A percentile compares a stretch with the other conserved stretches of the same genome.
These are phyloP conservation scores for Zymoseptoria tritici DNA, from an alignment of 2,329 filamentous ascomycete species.

Conservation along the genomic window DNA sequence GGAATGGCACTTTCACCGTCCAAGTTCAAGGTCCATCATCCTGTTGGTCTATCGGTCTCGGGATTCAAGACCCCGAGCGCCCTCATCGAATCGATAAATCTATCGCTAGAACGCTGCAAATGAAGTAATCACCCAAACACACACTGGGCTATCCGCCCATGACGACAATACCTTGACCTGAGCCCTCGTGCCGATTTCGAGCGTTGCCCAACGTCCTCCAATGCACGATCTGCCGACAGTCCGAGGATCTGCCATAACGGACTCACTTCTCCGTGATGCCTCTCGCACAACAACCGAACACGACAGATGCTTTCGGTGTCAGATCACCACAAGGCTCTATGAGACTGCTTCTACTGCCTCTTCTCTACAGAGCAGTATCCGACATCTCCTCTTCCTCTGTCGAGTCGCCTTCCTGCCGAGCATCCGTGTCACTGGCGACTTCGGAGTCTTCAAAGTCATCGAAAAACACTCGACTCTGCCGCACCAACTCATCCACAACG, in stretches of 20 bases:
- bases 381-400: slow-evolving; percentile 1
- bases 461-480: slow-evolving; percentile 42
- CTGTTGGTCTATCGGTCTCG: background rate
- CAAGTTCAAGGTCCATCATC: background rate
- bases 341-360: background rate
- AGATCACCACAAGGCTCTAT: background rate
- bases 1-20: background rate
- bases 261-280: background rate
- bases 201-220: background rate
- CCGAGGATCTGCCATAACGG: background rate
- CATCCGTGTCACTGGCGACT: background rate
- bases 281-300: background rate
- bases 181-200: no score
- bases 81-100: background rate
- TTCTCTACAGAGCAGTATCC: background rate
- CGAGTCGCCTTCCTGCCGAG: background rate
- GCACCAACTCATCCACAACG: slow-evolving; percentile 37
- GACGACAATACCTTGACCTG: no score
- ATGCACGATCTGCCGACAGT: background rate
- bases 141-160: background rate
- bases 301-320: background rate
- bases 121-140: background rate
- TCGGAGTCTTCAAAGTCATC: slow-evolving; percentile 34
- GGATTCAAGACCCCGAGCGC: background rate
- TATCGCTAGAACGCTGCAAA: slow-evolving; percentile 2